phyloP scores from a whole-genome alignment of 441 rosid species.

The Gossypium gossypioides region DNA sequence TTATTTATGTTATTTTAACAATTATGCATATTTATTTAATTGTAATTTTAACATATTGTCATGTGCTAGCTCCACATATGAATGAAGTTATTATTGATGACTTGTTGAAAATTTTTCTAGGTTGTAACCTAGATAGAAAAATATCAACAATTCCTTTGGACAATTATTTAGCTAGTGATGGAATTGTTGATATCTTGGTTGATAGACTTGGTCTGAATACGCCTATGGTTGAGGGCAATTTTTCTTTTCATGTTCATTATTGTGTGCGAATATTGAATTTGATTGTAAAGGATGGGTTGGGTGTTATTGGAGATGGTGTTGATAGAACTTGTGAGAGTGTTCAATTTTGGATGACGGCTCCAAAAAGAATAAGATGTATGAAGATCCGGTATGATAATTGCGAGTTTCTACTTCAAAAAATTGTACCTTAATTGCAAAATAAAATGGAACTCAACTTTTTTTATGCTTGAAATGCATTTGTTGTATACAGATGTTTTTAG shows the following conservation, averaged over 20 bases:
- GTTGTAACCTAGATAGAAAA: background rate
- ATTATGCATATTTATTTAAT: no score
- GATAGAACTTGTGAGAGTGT: no score
- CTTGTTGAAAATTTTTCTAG: background rate
- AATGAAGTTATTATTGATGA: background rate
- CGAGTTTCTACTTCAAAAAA: background rate
- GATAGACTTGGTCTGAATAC: background rate
- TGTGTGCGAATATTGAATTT: no score
- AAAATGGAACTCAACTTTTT: background rate
- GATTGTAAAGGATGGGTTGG: no score
- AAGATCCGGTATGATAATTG: background rate
- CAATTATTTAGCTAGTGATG: background rate
- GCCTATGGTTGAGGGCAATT: background rate
- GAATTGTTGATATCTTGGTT: background rate
- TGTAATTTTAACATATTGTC: background rate
- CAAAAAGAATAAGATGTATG: background rate
- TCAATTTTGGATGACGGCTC: background rate
- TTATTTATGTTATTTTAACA: no score
- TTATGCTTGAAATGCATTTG: background rate
- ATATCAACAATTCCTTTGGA: background rate
- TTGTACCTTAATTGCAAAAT: background rate
- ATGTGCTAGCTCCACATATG: background rate
- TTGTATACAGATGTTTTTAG: no score
- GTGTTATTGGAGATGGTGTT: no score
- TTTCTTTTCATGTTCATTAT: no score